phyloP scores from a whole-genome alignment of 192 early-diverging fungal species.

The Coemansia sp. region DNA sequence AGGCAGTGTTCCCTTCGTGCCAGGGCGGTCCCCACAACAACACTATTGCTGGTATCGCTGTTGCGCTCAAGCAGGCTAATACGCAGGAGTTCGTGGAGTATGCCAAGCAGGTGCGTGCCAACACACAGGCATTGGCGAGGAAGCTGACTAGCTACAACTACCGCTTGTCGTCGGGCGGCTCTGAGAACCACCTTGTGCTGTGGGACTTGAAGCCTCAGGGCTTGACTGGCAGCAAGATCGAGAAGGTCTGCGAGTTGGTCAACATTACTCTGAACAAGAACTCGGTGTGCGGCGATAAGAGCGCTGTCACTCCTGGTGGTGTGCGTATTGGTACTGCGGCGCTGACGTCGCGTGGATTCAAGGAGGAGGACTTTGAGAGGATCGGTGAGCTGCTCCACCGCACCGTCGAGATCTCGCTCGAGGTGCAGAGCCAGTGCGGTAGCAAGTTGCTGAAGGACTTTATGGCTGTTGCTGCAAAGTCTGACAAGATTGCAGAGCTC shows the following conservation, averaged over 20 bases:
- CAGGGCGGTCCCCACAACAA: slow-evolving; percentile 99
- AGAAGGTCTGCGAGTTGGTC: slow-evolving; percentile 97
- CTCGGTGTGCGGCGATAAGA: slow-evolving; percentile 94
- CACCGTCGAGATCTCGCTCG: slow-evolving; percentile 84
- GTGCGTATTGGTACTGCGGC: slow-evolving; percentile 94
- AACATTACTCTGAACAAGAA: slow-evolving; percentile 99
- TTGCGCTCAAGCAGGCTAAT: slow-evolving; percentile 96
- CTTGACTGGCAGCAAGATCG: slow-evolving; percentile 96
- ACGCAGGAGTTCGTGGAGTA: slow-evolving; percentile 92
- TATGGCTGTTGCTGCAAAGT: slow-evolving; percentile 73
- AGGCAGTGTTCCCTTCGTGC: slow-evolving; percentile 98
- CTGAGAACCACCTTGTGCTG: slow-evolving; percentile 97
- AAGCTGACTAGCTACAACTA: slow-evolving; percentile 80
- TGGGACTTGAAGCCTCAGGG: slow-evolving; percentile 94
- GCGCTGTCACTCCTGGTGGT: slow-evolving; percentile 96
- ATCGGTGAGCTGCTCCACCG: slow-evolving; percentile 96
- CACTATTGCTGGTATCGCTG: slow-evolving; percentile 98
- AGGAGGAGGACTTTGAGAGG: slow-evolving; percentile 94
- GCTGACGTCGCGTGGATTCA: slow-evolving; percentile 94
- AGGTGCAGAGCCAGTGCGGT: slow-evolving; percentile 82
- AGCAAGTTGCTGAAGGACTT: slow-evolving; percentile 99
- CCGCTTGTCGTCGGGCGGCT: slow-evolving; percentile 92
- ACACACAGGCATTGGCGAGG: slow-evolving; percentile 83
- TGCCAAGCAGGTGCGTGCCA: slow-evolving; percentile 93
- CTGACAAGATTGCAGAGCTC: slow-evolving; percentile 78